Evolutionary conservation across 305 asterid genomes (phyloP).

Genomic region (Fraxinus dipetala): DNA sequence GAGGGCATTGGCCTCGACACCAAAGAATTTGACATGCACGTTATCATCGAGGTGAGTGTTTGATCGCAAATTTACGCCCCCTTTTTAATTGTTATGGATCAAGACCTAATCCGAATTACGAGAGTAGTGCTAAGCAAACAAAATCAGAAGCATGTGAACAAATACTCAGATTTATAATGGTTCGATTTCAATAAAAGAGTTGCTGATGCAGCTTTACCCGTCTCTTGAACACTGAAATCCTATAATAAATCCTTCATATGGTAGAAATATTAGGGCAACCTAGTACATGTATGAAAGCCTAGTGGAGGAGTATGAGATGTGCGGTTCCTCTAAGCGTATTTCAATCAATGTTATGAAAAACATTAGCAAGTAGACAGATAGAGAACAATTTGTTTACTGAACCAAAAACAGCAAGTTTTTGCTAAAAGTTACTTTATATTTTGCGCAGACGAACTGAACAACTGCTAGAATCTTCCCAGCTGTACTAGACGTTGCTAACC

Average conservation of each 20-base stretch:
- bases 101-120: background rate
- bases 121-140: background rate
- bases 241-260: background rate
- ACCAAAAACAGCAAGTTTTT: background rate
- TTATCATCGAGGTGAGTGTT: slow-evolving; percentile 74
- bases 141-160: background rate
- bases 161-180: background rate
- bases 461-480: slow-evolving; percentile 97
- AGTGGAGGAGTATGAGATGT: background rate
- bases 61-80: background rate
- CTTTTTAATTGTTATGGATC: background rate
- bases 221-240: background rate
- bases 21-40: slow-evolving; percentile 92
- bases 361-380: background rate
- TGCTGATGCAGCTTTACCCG: background rate
- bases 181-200: background rate
- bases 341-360: background rate
- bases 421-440: background rate
- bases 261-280: background rate
- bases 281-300: background rate
- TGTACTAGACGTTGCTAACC: slow-evolving; percentile 89
- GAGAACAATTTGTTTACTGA: background rate
- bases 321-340: background rate
- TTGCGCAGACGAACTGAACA: slow-evolving; percentile 80
- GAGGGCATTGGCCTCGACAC: slow-evolving; percentile 92